Base-by-base conservation (phyloP, 2,329 filamentous ascomycete genomes). In the Periglandula ipomoeae region DNA sequence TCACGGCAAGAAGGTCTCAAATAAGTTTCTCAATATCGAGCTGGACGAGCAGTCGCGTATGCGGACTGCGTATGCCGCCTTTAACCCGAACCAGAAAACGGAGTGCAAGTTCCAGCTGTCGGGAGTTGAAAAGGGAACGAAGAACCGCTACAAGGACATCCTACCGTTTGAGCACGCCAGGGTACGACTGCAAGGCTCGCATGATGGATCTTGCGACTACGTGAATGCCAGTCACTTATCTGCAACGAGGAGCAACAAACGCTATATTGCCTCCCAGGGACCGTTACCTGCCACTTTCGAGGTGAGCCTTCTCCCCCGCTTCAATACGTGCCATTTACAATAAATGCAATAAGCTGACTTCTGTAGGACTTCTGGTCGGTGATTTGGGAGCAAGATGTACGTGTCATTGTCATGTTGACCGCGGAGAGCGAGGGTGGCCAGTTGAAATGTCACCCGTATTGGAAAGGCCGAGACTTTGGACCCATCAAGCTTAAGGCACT, bases 61-160 rank as follows among this genome's bases (percentile, higher is more conserved):
- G 91, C 86, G 85, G 60, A 82, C 89, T 50, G 93, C 77, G 0
- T 80, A 79, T 52, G 71, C 75, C 0, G 66, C 71, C 17, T 74
- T 78, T 50, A 71, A 70, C 44, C 63, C 75, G 26, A 61, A 61
- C 11, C 51, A 56, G 8, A 55, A 56, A 9, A 40, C 51, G 32
- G 53, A 50, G 15, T 55, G 50, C 56, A 55, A 67, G 20, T 79
- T 94, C 7, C 85, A 88, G 57, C 81, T 98, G 46, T 93, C 87
- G 0, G 93, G 93, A 7, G 86, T 98, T 26, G 93, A 98, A 60
- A 93, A 96, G 65, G 93, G 93, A 7, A 81, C 76, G 17, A 97
- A 97, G 71, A 98, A 98, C 59, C 81, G 93, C 8, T 98, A 98
- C 71, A 97, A 96, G 70, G 94, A 96, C 57, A 96, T 97, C 49